These are phyloP conservation scores for Carpinus viminea DNA, from an alignment of 306 rosid species.

Conservation along the genomic window DNA sequence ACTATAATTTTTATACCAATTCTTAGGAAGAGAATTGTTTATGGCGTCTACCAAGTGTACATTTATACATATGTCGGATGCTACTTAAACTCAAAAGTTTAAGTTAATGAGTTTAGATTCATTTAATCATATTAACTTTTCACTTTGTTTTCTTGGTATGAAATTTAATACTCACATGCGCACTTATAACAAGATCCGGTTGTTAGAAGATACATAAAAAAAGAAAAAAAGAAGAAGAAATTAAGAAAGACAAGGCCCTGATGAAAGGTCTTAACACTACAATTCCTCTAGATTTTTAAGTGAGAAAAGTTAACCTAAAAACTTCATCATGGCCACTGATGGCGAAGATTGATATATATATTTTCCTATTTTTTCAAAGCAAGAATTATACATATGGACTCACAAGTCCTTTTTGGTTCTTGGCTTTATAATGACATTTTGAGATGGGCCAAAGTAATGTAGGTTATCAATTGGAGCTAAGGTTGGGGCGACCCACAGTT, in stretches of 20 bases:
- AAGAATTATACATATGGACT: not conserved
- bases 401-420: not conserved
- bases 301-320: not conserved
- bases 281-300: not conserved
- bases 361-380: too few relatives aligned
- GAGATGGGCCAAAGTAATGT: constrained; percentile 48
- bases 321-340: constrained; percentile 6
- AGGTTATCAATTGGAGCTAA: constrained; percentile 46
- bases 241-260: not conserved
- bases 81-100: too few relatives aligned
- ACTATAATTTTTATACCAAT: too few relatives aligned
- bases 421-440: constrained; percentile 22
- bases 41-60: too few relatives aligned
- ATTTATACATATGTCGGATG: too few relatives aligned
- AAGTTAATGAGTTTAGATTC: too few relatives aligned
- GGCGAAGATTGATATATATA: not conserved
- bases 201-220: not conserved
- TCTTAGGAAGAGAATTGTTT: too few relatives aligned
- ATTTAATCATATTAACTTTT: too few relatives aligned
- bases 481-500: constrained; percentile 50
- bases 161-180: too few relatives aligned
- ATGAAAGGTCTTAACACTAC: not conserved
- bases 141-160: too few relatives aligned
- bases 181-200: too few relatives aligned
- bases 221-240: not conserved